Evolutionary conservation across 345 rosid genomes (phyloP).

Genomic region (Arabis alpina): DNA sequence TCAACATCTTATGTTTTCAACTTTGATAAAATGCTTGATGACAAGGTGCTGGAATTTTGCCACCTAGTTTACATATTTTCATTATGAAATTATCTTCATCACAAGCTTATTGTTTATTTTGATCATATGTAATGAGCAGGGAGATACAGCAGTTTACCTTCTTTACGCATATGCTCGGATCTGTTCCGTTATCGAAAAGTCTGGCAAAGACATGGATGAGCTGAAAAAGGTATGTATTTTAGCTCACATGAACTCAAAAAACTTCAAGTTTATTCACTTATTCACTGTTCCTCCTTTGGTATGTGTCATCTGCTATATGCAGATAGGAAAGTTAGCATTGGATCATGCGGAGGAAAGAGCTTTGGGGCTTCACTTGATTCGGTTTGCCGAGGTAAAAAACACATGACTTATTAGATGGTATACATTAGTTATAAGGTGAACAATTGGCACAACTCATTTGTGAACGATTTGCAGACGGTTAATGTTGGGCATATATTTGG

Average conservation of each 20-base stretch:
- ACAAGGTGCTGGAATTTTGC: slow-evolving; percentile 56
- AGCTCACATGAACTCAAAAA: neutral
- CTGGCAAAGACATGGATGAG: neutral
- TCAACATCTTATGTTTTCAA: slow-evolving; percentile 63
- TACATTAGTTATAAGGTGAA: no score
- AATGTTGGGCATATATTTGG: no score
- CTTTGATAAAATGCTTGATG: slow-evolving; percentile 80
- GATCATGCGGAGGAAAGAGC: no score
- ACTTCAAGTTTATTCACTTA: neutral
- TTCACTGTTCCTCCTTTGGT: neutral
- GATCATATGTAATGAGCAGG: no score
- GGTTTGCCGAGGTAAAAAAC: slow-evolving; percentile 64
- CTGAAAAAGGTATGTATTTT: slow-evolving; percentile 62
- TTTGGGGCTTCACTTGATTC: slow-evolving; percentile 76
- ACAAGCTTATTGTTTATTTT: no score
- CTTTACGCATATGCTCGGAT: no score
- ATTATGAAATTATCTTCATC: no score
- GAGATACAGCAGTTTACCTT: no score
- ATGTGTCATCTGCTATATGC: slow-evolving; percentile 13
- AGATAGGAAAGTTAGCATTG: slow-evolving; percentile 59
- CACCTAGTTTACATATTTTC: no score
- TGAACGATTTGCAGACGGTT: no score
- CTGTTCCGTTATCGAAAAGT: no score
- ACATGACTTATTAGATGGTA: neutral
- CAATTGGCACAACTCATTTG: no score